Conservation (phyloP, 192 early-diverging fungal genomes). For the Neocallimastix lanati region DNA sequence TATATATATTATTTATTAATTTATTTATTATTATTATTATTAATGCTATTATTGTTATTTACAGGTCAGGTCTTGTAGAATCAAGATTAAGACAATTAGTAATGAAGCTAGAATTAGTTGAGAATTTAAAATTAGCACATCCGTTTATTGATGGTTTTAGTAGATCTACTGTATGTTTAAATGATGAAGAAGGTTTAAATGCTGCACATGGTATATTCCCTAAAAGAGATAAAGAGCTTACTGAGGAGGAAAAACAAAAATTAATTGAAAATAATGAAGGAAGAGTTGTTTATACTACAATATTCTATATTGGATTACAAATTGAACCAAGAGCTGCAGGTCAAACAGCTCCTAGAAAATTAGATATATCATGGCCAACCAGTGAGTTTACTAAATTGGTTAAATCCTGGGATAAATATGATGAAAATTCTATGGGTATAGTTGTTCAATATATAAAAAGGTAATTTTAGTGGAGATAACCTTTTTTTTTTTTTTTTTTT, state of each 20-base stretch:
- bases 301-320: conserved; percentile 76
- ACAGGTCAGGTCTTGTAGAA: conserved; percentile 74
- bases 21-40: background rate
- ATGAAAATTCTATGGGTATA: conserved; percentile 46
- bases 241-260: background rate
- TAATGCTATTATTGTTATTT: background rate
- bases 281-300: conserved; percentile 45
- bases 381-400: conserved; percentile 67
- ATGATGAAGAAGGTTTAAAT: conserved; percentile 44
- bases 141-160: conserved; percentile 82
- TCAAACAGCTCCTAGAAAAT: conserved; percentile 26
- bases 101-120: conserved; percentile 58
- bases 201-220: conserved; percentile 44
- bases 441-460: conserved; percentile 34
- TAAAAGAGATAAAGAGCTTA: conserved; percentile 5
- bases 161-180: conserved; percentile 36
- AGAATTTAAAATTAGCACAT: conserved; percentile 51
- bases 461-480: too few relatives aligned
- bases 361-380: conserved; percentile 69
- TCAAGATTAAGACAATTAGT: conserved; percentile 76
- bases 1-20: too few relatives aligned
- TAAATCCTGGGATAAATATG: conserved; percentile 61
- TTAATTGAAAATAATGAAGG: background rate
- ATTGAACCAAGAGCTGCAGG: conserved; percentile 33
- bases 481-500: too few relatives aligned